Conservation (phyloP, 805 yeast species). For the Hemisphaericaspora nanyangensis region DNA sequence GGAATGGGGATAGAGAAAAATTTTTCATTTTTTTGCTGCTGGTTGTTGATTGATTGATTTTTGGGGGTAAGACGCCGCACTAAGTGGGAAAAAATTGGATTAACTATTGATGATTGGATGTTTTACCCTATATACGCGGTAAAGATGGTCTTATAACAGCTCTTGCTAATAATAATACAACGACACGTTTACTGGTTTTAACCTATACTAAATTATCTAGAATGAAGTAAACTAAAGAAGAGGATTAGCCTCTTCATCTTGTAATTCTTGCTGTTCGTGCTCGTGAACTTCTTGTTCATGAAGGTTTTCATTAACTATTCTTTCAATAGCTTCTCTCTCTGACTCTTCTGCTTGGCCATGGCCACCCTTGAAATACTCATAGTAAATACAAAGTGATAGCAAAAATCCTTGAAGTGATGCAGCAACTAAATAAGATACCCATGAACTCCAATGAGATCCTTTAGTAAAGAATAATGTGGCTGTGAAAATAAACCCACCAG, state of each 20-base stretch:
- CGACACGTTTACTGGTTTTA: too few species aligned
- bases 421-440: slow-evolving; percentile 76
- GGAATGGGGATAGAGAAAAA: not conserved
- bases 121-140: too few species aligned
- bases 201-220: too few species aligned
- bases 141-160: too few species aligned
- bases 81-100: too few species aligned
- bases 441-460: slow-evolving; percentile 81
- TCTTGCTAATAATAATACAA: too few species aligned
- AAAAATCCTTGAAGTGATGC: slow-evolving; percentile 63
- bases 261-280: not conserved
- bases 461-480: slow-evolving; percentile 65
- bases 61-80: too few species aligned
- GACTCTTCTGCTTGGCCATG: slow-evolving; percentile 20
- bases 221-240: not conserved
- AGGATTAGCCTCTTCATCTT: not conserved
- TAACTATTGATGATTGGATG: too few species aligned
- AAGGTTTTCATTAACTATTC: slow-evolving; percentile 25
- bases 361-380: slow-evolving; percentile 25
- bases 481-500: slow-evolving; percentile 84
- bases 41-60: not conserved
- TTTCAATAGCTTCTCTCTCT: slow-evolving; percentile 27
- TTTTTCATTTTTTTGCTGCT: not conserved
- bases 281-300: slow-evolving; percentile 9
- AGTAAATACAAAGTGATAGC: slow-evolving; percentile 58